Percentiles rank a stretch among this genome's conserved stretches.
Conservation (phyloP, 2,329 filamentous ascomycete genomes). For the Neopestalotiopsis rosae region DNA sequence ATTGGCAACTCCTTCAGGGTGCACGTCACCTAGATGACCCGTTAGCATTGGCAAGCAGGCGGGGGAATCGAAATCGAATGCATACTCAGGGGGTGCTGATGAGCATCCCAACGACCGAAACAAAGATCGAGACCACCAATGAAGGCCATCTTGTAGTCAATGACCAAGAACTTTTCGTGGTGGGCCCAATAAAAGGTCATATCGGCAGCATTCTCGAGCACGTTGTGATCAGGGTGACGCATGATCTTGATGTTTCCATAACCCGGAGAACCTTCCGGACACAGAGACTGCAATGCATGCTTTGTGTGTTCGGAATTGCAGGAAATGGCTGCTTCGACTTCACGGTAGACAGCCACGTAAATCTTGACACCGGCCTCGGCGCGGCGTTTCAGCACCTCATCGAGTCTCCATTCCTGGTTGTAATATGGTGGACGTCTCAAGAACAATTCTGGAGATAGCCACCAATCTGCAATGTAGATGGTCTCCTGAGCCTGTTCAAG, state of each 20-base stretch:
- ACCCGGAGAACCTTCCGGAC: constrained; percentile 80
- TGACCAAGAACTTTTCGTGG: constrained; percentile 96
- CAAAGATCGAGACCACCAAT: constrained; percentile 94
- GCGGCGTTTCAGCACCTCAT: constrained; percentile 83
- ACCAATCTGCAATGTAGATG: constrained; percentile 98
- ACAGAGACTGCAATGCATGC: constrained; percentile 78
- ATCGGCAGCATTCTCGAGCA: constrained; percentile 90
- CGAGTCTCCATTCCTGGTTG: constrained; percentile 86
- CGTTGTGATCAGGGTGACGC: constrained; percentile 93
- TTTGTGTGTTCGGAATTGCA: constrained; percentile 96
- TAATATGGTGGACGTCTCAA: constrained; percentile 81
- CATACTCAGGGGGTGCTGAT: constrained; percentile 77
- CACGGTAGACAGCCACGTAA: constrained; percentile 90
- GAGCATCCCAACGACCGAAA: constrained; percentile 91
- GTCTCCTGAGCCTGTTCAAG: constrained; percentile 89
- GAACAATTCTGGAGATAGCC: constrained; percentile 89
- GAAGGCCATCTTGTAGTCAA: constrained; percentile 90
- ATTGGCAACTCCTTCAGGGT: constrained; percentile 79
- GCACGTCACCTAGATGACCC: constrained; percentile 64
- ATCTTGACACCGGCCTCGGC: constrained; percentile 96
- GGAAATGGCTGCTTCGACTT: constrained; percentile 80
- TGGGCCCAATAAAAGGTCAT: constrained; percentile 93
- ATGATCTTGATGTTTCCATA: constrained; percentile 88
- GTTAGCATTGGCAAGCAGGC: background rate
- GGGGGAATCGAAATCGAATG: too few species aligned